phyloP scores from a whole-genome alignment of 129 eudicot genomes.

The Arctium minus region DNA sequence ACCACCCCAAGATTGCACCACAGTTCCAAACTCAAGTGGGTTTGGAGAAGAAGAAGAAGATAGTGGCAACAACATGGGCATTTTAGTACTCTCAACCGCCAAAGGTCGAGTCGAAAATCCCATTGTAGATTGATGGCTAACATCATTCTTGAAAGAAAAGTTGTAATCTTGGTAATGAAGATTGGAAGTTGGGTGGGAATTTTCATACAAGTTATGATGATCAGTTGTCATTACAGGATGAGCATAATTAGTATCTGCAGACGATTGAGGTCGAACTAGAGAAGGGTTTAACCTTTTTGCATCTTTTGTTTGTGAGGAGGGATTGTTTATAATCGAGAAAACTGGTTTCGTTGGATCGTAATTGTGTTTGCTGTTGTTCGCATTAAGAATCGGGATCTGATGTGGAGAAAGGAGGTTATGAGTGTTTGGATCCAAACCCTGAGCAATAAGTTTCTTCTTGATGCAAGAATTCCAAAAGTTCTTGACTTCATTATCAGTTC shows the following conservation, averaged over 20 bases:
- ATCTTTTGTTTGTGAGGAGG: conserved; percentile 40
- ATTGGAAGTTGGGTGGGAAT: conserved; percentile 14
- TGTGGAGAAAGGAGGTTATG: conserved; percentile 74
- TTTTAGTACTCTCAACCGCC: conserved; percentile 25
- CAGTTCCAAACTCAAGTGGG: conserved; percentile 34
- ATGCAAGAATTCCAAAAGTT: conserved; percentile 94
- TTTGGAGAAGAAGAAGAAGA: conserved; percentile 26
- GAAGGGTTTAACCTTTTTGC: conserved; percentile 23
- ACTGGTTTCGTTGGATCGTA: conserved; percentile 20
- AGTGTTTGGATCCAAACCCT: conserved; percentile 92
- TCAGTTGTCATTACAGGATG: neutral
- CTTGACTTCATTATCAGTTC: conserved; percentile 87
- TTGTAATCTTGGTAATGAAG: conserved; percentile 38
- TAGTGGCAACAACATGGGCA: conserved; percentile 23
- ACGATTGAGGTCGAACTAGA: conserved; percentile 9
- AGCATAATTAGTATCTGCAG: neutral
- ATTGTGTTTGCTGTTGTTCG: conserved; percentile 15
- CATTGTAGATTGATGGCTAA: conserved; percentile 13
- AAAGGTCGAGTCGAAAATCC: conserved; percentile 39
- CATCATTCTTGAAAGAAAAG: conserved; percentile 17
- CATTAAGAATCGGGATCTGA: conserved; percentile 29
- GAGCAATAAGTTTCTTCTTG: conserved; percentile 84
- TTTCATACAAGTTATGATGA: conserved; percentile 23
- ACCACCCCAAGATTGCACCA: conserved; percentile 37
- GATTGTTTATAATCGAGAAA: conserved; percentile 37